A percentile compares a stretch with the other conserved stretches of the same genome.
Evolutionary conservation across 257 asterid genomes (phyloP).

Genomic region (Nicotiana paniculata): DNA sequence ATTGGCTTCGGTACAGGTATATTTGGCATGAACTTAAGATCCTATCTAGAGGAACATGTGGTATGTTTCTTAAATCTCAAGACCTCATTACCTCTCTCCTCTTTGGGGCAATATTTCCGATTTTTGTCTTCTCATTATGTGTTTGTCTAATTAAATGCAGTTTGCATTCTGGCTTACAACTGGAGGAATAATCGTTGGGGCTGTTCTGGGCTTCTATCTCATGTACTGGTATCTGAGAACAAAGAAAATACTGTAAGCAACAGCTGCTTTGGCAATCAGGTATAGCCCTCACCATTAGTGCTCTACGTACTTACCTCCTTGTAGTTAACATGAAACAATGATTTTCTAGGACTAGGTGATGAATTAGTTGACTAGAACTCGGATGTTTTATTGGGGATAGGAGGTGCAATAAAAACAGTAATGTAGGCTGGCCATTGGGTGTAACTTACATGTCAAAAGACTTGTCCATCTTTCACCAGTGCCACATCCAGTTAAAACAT

Average conservation of each 20-base stretch:
- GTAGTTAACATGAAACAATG: background rate
- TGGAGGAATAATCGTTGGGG: constrained; percentile 72
- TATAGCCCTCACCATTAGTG: background rate
- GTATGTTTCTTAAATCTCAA: constrained; percentile 30
- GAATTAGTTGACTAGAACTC: background rate
- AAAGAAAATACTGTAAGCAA: constrained; percentile 62
- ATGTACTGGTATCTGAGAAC: constrained; percentile 69
- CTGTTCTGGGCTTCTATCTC: constrained; percentile 60
- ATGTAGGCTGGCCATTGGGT: background rate
- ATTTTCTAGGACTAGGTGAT: background rate
- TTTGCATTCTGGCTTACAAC: constrained; percentile 94
- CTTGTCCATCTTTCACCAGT: background rate
- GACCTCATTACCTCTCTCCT: background rate
- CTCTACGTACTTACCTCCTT: background rate
- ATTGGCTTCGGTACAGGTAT: constrained; percentile 53
- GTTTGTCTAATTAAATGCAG: constrained; percentile 37
- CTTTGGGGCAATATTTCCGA: background rate
- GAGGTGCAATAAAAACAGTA: background rate
- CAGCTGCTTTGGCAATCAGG: background rate
- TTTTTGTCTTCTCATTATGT: constrained; percentile 2
- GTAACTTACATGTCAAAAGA: background rate
- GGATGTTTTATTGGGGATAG: background rate
- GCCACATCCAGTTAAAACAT: background rate
- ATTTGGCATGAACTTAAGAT: constrained; percentile 97
- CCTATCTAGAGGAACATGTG: constrained; percentile 89